These are phyloP conservation scores for Ceratobasidium sp. DNA, from an alignment of 1,284 basidiomycete species.

Conservation along the genomic window DNA sequence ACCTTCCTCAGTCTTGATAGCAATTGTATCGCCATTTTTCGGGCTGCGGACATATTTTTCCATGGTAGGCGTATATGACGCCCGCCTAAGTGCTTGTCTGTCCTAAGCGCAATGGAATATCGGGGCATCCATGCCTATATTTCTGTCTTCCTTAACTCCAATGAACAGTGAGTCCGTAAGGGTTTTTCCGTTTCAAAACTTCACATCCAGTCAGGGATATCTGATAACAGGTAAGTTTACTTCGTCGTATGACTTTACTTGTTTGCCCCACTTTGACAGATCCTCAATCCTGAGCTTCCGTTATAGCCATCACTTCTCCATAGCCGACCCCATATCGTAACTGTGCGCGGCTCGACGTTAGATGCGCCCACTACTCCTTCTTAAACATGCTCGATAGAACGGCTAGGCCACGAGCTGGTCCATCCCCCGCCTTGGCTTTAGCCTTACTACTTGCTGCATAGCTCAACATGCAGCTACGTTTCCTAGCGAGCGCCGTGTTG, in stretches of 20 bases:
- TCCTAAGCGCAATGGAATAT: neutral
- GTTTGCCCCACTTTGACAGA: neutral
- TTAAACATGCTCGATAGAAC: neutral
- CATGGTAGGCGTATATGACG: too few relatives aligned
- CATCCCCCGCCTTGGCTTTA: too few relatives aligned
- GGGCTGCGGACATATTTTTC: too few relatives aligned
- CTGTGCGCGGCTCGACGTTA: neutral
- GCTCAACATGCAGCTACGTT: constrained; percentile 5
- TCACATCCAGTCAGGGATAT: neutral
- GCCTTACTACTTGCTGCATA: neutral
- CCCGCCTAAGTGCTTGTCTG: too few relatives aligned
- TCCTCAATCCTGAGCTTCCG: neutral
- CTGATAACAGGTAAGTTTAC: neutral
- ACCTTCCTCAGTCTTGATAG: neutral
- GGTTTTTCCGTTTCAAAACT: neutral
- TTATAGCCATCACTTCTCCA: neutral
- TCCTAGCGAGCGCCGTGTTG: neutral
- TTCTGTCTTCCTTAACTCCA: neutral
- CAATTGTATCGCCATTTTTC: neutral
- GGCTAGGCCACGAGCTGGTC: neutral
- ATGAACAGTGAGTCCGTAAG: neutral
- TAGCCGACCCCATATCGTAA: neutral
- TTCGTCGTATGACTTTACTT: too few relatives aligned
- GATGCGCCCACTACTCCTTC: neutral
- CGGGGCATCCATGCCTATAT: neutral